These are phyloP conservation scores for Alternaria consortialis DNA, from an alignment of 2,329 filamentous ascomycete genomes.

Conservation along the genomic window DNA sequence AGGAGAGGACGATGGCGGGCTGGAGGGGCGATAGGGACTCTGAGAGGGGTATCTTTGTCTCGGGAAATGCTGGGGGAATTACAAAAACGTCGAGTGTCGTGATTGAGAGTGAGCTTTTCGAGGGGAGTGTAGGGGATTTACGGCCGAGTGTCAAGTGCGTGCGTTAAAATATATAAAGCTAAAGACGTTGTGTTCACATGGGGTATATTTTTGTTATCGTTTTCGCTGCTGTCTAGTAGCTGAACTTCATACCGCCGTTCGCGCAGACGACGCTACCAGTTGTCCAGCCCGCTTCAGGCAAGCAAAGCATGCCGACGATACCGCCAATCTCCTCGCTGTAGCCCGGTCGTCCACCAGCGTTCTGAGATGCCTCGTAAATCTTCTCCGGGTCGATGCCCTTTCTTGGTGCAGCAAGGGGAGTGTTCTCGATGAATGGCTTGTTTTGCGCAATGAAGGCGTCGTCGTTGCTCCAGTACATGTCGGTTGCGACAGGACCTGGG, in stretches of 20 bases:
- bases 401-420: conserved; percentile 71
- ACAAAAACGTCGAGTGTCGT: conserved; percentile 3
- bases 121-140: neutral
- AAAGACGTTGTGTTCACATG: neutral
- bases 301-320: conserved; percentile 78
- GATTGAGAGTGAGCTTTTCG: neutral
- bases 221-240: conserved; percentile 23
- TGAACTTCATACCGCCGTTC: conserved; percentile 74
- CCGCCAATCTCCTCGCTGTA: conserved; percentile 78
- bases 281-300: conserved; percentile 75
- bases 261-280: conserved; percentile 83
- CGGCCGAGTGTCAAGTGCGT: neutral
- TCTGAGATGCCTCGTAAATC: conserved; percentile 55
- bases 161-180: neutral
- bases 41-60: neutral
- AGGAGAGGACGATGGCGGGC: conserved; percentile 10
- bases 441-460: conserved; percentile 67
- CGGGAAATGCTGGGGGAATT: neutral
- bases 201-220: neutral
- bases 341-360: conserved; percentile 64
- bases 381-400: conserved; percentile 69
- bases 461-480: conserved; percentile 69
- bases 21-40: neutral
- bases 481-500: conserved; percentile 69
- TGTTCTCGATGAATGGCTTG: conserved; percentile 67